These are phyloP conservation scores for Sparassis latifolia DNA, from an alignment of 1,284 basidiomycete species.

Conservation along the genomic window DNA sequence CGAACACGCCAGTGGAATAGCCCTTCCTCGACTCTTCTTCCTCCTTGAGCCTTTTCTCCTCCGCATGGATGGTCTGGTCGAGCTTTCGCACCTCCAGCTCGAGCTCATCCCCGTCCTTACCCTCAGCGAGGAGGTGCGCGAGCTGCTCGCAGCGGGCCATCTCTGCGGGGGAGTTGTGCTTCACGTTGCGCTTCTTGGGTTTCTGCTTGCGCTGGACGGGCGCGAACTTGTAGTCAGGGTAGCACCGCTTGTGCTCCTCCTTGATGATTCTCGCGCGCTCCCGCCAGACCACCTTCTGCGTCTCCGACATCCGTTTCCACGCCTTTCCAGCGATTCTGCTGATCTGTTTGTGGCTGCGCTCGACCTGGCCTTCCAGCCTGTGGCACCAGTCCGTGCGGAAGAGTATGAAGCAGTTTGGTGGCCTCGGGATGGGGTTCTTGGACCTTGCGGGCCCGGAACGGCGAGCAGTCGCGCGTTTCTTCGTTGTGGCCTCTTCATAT, in stretches of 20 bases:
- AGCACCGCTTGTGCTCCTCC: conserved; percentile 32
- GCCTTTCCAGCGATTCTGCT: conserved; percentile 48
- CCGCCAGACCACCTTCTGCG: conserved; percentile 43
- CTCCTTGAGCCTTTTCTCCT: not conserved
- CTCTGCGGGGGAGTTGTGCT: conserved; percentile 17
- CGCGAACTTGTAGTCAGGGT: conserved; percentile 46
- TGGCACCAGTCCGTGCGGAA: conserved; percentile 64
- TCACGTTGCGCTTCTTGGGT: conserved; percentile 18
- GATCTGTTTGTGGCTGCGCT: conserved; percentile 51
- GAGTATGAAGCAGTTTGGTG: conserved; percentile 83
- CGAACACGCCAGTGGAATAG: no score
- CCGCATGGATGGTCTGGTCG: conserved; percentile 3
- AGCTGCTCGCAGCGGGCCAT: conserved; percentile 13
- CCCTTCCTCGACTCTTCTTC: no score
- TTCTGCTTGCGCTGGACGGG: conserved; percentile 20
- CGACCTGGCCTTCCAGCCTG: conserved; percentile 37
- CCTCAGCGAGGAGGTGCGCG: conserved; percentile 10
- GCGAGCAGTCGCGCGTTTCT: not conserved
- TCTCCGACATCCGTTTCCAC: conserved; percentile 43
- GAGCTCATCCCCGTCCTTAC: conserved; percentile 7
- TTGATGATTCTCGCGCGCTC: conserved; percentile 45
- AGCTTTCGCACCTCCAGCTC: conserved; percentile 9
- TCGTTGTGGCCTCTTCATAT: no score
- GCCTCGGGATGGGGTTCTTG: conserved; percentile 58
- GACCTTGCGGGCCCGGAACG: no score